Conservation (phyloP, 2,329 filamentous ascomycete genomes). For the Amphichorda felina region DNA sequence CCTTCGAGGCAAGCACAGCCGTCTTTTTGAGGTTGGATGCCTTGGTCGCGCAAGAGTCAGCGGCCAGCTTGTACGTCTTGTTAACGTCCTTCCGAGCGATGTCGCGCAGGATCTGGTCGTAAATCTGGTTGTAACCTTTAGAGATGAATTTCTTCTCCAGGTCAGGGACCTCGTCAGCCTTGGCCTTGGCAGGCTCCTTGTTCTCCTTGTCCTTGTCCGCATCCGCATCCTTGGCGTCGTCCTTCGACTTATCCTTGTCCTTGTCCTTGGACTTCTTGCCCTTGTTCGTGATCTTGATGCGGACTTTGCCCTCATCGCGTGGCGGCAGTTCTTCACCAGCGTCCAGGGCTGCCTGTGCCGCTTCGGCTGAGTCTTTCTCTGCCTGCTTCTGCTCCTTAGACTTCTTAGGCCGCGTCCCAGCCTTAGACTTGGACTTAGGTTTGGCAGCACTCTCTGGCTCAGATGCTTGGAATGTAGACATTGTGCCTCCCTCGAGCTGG, state of each 20-base stretch:
- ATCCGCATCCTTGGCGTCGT: conserved; percentile 25
- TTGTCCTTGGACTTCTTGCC: conserved; percentile 29
- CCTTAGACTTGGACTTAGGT: conserved; percentile 33
- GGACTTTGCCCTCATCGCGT: conserved; percentile 47
- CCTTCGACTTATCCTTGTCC: conserved; percentile 27
- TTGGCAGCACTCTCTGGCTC: conserved; percentile 30
- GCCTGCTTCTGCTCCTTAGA: conserved; percentile 77
- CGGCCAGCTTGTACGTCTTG: conserved; percentile 82
- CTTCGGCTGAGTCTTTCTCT: conserved; percentile 74
- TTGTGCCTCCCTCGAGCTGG: conserved; percentile 74
- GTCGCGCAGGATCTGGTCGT: conserved; percentile 94
- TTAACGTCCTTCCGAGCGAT: conserved; percentile 87
- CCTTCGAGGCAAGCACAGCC: conserved; percentile 89
- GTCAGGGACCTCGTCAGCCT: conserved; percentile 36
- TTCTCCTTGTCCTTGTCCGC: conserved; percentile 29
- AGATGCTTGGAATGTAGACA: conserved; percentile 71
- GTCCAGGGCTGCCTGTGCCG: conserved; percentile 74
- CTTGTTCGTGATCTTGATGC: conserved; percentile 50
- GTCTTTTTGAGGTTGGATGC: conserved; percentile 97
- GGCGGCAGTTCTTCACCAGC: conserved; percentile 58
- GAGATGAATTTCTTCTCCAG: conserved; percentile 63
- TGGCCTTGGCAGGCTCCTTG: conserved; percentile 35
- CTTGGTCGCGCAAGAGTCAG: conserved; percentile 74
- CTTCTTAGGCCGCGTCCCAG: conserved; percentile 69
- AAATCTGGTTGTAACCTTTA: conserved; percentile 92